Base-by-base conservation (phyloP, 805 yeast species). In the Wickerhamiella bombiphila region DNA sequence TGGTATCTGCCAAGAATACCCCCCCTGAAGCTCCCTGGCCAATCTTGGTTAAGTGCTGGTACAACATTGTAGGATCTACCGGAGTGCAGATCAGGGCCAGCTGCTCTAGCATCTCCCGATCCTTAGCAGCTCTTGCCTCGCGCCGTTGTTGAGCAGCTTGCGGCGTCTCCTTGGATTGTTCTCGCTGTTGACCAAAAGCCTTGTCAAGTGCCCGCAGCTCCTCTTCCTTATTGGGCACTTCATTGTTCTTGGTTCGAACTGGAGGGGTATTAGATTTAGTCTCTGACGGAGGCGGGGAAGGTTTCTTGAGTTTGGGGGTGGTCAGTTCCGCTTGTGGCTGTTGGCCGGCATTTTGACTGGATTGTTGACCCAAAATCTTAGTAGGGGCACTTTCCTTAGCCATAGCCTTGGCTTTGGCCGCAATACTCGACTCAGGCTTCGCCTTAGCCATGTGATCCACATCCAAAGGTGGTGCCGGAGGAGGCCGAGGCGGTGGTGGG, bases 1-100 rank as follows among this genome's bases (percentile, higher is more conserved):
- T 59, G 33, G 78, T 69, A 52, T 73, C 76, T 0, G 95, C 95
- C 35, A 85, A 64, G 37, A 46, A 91, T 15, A 91, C 99, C 3
- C 93, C 83, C 15, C 98, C 99, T 45, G 86, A 74, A 0, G 99
- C 99, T 52, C 99, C 99, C 61, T 91, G 97, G 14, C 99, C 99
- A 35, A 64, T 58, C 49, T 61, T 60, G 15, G 55, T 41, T 42
- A 61, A 65, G 52, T 74, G 76, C 32, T 66, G 63, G 57, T 81
- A 91, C 35, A 70, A 55, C 38, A 64, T 64, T 22, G 74, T 70
- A 9, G 98, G 98, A 59, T 91, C 93, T 5, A 86, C 91, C 22
- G 72, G 74, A 2, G 83, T 68, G 52, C 95, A 88, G 34, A 86
- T 86, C 29, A 74, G 72, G 39, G 70, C 66, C 35, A 91, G 64